Evolutionary conservation across 768 basidiomycete genomes (phyloP).

Genomic region (Lactarius sanguifluus): DNA sequence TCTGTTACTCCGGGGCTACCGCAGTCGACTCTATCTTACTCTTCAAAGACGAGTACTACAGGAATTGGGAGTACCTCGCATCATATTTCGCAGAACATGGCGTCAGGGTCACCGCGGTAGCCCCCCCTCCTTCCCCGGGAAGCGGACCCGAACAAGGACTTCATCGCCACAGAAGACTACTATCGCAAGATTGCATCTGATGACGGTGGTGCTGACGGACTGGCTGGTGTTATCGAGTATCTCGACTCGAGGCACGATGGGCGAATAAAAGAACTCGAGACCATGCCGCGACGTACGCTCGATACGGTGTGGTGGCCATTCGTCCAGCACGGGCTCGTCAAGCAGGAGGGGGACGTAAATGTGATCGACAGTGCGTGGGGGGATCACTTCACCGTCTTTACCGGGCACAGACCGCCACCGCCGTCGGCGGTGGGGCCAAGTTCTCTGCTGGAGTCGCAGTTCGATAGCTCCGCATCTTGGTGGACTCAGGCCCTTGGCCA

Average conservation of each 20-base stretch:
- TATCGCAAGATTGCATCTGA: constrained; percentile 53
- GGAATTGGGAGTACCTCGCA: constrained; percentile 79
- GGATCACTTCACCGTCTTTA: constrained; percentile 82
- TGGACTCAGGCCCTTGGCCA: constrained; percentile 97
- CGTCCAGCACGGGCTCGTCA: constrained; percentile 81
- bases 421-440: constrained; percentile 30
- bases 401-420: constrained; percentile 32
- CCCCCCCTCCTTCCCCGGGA: constrained; percentile 56
- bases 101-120: constrained; percentile 52
- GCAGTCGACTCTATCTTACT: constrained; percentile 77
- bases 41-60: constrained; percentile 84
- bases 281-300: constrained; percentile 76
- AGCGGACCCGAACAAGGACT: constrained; percentile 47
- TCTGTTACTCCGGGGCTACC: constrained; percentile 84
- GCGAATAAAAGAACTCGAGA: constrained; percentile 71
- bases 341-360: constrained; percentile 69
- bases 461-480: constrained; percentile 96
- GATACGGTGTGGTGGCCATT: constrained; percentile 96
- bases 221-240: constrained; percentile 51
- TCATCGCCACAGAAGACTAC: constrained; percentile 61
- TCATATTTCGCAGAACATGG: constrained; percentile 78
- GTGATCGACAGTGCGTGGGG: constrained; percentile 88
- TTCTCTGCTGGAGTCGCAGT: constrained; percentile 56
- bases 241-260: constrained; percentile 61
- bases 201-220: constrained; percentile 37